Evolutionary conservation across 83 land plant genomes (phyloP), one percentile per base, ranked within the genome.

Genomic region (Diphasiastrum complanatum): DNA sequence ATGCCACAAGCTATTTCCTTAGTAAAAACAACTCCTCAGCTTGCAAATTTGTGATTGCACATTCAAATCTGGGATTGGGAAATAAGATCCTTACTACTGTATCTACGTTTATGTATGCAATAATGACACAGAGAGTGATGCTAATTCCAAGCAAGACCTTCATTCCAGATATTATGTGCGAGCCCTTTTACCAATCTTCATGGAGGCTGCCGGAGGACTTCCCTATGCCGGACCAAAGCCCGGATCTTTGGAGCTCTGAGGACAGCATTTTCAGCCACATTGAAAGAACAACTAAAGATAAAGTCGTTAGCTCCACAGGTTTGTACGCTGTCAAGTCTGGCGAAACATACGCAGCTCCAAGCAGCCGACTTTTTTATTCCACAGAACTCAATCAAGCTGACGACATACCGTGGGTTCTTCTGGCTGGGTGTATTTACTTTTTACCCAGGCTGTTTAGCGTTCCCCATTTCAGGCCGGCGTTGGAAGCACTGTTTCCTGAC

Each of bases 131-230:
- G 48, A 37, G 69, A 11, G 69, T 66, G 27, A 34, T 55, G 28
- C 32, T 66, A 0, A 41, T 66, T 23, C 66, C 69, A 18, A 46
- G 45, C 1, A 54, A 27, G 32, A 56, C 64, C 26, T 29, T 22
- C 12, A 53, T 66, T 12, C 69, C 69, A 30, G 45, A 45, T 24
- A 55, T 66, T 19, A 56, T 66, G 49, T 66, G 69, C 23, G 69
- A 66, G 69, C 69, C 69, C 12, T 66, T 66, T 45, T 47, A 37
- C 16, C 63, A 62, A 19, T 66, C 69, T 11, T 55, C 69, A 1
- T 66, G 69, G 69, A 37, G 22, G 22, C 16, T 49, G 20, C 8
- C 11, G 20, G 52, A 49, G 11, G 52, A 49, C 12, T 49, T 20
- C 5, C 52, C 18, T 18, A 49, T 16, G 6, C 11, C n/a, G n/a